Percentiles rank a stretch among this genome's conserved stretches.
Evolutionary conservation across 208 protist genomes (phyloP).

Genomic region (Novymonas esmeraldas): DNA sequence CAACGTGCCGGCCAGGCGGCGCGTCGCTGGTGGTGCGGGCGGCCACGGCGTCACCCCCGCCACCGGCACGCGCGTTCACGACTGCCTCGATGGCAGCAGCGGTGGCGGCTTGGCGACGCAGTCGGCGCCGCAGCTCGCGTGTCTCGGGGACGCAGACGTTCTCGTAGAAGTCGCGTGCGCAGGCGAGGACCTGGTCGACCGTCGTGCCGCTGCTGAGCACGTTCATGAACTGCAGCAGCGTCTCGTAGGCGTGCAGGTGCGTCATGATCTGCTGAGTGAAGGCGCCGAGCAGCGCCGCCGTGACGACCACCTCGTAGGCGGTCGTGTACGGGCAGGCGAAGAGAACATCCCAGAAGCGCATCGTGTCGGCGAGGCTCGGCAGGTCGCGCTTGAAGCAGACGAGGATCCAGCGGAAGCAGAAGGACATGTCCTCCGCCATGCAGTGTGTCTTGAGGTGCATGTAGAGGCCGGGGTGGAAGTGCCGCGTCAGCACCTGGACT

Average conservation of each 20-base stretch:
- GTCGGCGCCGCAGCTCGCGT: slow-evolving; percentile 26
- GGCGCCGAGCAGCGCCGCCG: slow-evolving; percentile 55
- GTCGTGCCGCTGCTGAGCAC: slow-evolving; percentile 38
- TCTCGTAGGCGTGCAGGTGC: slow-evolving; percentile 52
- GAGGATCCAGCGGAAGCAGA: slow-evolving; percentile 91
- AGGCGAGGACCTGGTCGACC: slow-evolving; percentile 57
- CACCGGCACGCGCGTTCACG: background rate
- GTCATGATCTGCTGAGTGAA: slow-evolving; percentile 57
- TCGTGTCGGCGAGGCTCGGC: slow-evolving; percentile 44
- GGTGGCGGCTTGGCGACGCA: slow-evolving; percentile 8
- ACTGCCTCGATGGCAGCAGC: background rate
- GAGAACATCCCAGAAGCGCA: slow-evolving; percentile 89
- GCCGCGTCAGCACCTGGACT: slow-evolving; percentile 49
- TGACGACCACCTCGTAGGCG: slow-evolving; percentile 77
- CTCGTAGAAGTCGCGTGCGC: slow-evolving; percentile 69
- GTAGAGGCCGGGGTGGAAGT: slow-evolving; percentile 70
- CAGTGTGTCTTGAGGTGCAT: slow-evolving; percentile 45
- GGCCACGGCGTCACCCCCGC: background rate
- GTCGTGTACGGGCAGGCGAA: slow-evolving; percentile 66
- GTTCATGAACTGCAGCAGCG: slow-evolving; percentile 71
- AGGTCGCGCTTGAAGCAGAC: slow-evolving; percentile 90
- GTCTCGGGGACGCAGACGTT: slow-evolving; percentile 39
- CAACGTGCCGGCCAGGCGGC: slow-evolving; percentile 1
- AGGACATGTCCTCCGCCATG: slow-evolving; percentile 73
- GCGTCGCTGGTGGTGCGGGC: background rate